Base-by-base conservation (phyloP, 2,329 filamentous ascomycete species). In the Xylariaceae sp. region DNA sequence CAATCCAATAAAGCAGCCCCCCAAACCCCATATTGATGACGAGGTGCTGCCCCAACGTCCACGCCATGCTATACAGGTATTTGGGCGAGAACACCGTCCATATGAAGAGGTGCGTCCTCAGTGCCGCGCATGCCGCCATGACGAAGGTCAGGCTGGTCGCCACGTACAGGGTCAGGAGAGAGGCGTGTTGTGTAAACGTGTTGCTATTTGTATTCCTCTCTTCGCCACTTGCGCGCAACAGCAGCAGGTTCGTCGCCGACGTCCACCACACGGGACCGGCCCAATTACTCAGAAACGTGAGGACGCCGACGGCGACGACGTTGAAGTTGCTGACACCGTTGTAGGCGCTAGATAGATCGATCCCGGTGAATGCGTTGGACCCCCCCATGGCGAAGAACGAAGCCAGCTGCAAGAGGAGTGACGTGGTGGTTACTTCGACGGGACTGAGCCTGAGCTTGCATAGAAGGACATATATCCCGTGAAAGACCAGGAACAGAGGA, bases 61-160 rank as follows among this genome's bases (percentile, higher is more conserved):
- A 98, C 11, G 84, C 88, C 71, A 92, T 83, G 48, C 81, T 85
- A 60, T 94, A 98, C 50, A 98, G 66, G 61, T 89, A 97, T 63
- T 97, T 98, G 0, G 92, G 92, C 48, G 87, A 94, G 62, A 98
- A 98, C 9, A 98, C 92, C 1, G 90, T 97, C 92, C 92, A 98
- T 46, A 98, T 89, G 59, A 98, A 98, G 41, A 98, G 63, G 69
- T 98, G 92, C 19, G 86, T 88, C 50, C 90, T 71, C 57, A 98
- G 62, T 6, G 76, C 71, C 33, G 85, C 88, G 61, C 92, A 98
- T 12, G 90, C 88, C 11, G 74, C 78, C 90, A 97, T 97, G 16
- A 96, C 83, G 32, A 79, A 83, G 3, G 78, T 63, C 37, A 86
- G 63, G 47, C 78, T 79, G 1, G 69, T 67, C 1, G 83, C 73